Evolutionary conservation across 2,329 filamentous ascomycete genomes (phyloP), one percentile per base, ranked within the genome.

Genomic region (Aspergillus pseudotamarii): DNA sequence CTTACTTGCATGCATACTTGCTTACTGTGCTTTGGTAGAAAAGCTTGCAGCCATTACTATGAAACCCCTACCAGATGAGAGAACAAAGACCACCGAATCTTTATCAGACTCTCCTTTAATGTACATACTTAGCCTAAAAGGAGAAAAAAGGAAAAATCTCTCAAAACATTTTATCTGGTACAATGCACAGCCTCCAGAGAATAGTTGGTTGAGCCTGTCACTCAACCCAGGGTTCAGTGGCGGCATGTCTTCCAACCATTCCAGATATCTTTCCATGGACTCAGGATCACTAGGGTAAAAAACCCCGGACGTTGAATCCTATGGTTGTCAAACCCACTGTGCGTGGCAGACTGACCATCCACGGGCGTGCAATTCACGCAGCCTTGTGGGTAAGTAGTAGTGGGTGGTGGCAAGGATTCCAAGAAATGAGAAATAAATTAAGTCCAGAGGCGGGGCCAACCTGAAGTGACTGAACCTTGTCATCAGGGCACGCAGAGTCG

Each of bases 341-440:
- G 51, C 9, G 6, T 54, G 21, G 14, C 32, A 55, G 51, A 34
- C 36, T 55, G 51, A 4, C 51, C 51, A 55, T 21, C 51, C 51
- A 55, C 34, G 16, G 11, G 32, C 32, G 30, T 54, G 32, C 11
- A 55, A 19, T 38, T 38, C 38, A 54, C 51, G 32, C 51, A 55
- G 51, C 51, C 51, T 38, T 55, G 51, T 55, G 51, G 51, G 11
- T 55, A 55, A 19, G 32, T 26, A 19, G 32, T 26, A 23, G 34
- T 36, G 34, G 5, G 34, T 36, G 32, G 51, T 55, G 51, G 51
- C 51, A 55, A 55, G 51, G 51, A 38, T 55, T 55, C 51, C 51
- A 38, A 55, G 51, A 32, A 55, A 55, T 26, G n/a, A 26, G 21
- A 14, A 38, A 21, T 23, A 21, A 36, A 32, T 10, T 21, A 38